Percentiles rank a stretch among this genome's conserved stretches.
These are phyloP conservation scores for Dittrichia graveolens DNA, from an alignment of 129 eudicot species.

Conservation along the genomic window DNA sequence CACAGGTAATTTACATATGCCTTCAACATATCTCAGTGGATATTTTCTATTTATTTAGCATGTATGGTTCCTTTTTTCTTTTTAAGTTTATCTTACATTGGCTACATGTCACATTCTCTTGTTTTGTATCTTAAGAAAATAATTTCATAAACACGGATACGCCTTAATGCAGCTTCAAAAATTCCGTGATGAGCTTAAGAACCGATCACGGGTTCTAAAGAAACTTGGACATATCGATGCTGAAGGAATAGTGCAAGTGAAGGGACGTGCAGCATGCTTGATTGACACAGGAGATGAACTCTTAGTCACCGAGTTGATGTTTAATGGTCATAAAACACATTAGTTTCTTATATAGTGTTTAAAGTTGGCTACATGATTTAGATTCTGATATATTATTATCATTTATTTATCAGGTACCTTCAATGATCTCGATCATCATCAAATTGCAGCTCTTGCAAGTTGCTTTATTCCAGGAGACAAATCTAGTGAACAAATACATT, in stretches of 20 bases:
- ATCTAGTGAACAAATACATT: conserved; percentile 85
- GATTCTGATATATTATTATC: conserved; percentile 21
- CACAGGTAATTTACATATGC: conserved; percentile 60
- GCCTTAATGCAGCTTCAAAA: conserved; percentile 77
- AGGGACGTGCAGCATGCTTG: conserved; percentile 94
- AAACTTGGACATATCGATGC: conserved; percentile 92
- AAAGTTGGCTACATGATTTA: neutral
- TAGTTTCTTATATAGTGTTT: conserved; percentile 12
- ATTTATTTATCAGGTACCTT: conserved; percentile 63
- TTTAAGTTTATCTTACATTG: neutral
- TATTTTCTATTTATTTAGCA: neutral
- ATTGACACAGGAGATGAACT: conserved; percentile 99
- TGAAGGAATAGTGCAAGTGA: conserved; percentile 92
- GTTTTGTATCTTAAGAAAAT: neutral
- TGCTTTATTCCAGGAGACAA: conserved; percentile 92
- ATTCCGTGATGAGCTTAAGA: conserved; percentile 93
- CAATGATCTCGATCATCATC: conserved; percentile 97
- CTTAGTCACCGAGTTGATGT: conserved; percentile 96
- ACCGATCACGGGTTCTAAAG: conserved; percentile 87
- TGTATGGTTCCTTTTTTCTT: neutral
- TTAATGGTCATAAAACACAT: conserved; percentile 60
- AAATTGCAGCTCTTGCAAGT: conserved; percentile 93
- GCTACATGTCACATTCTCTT: neutral
- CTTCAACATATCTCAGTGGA: neutral
- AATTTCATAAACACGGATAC: neutral